Base-by-base conservation (phyloP, 345 rosid species). In the Theobroma cacao region DNA sequence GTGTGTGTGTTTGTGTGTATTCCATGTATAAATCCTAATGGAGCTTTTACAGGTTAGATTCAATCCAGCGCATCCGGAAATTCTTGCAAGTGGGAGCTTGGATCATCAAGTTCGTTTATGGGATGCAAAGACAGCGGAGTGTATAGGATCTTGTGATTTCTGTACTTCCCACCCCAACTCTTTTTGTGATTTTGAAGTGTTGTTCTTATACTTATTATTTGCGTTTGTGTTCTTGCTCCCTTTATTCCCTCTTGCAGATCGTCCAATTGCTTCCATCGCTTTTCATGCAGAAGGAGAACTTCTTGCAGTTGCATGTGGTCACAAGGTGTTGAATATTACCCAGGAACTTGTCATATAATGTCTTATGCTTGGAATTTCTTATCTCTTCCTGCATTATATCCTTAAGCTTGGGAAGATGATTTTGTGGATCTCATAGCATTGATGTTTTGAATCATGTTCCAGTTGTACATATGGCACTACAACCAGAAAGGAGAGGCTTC, bases 71-170 rank as follows among this genome's bases (percentile, higher is more conserved):
- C 88, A 86, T 77, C 88, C 94, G 14, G 88, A 89, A 78, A 89
- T 92, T 80, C 88, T 92, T 87, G 97, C 97, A 67, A 92, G 94
- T 87, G 94, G 97, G 81, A 92, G 97, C 85, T 90, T 92, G 86
- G 97, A 92, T 87, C 90, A 87, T 74, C 92, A 92, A 84, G 94
- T 92, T 82, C 92, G 93, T 84, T 84, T 90, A 67, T 92, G 97
- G 97, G 86, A 90, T 87, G 89, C 94, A 82, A 90, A 84, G 80
- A 89, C 91, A 26, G 75, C 91, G 2, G 97, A 86, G 82, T 92
- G 94, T 71, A 84, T 88, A 64, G 91, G 90, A 79, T 87, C 91
- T 76, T 91, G 86, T 83, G 91, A 90, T 86, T 92, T 92, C 84
- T 88, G 97, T 92, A 92, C 78, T 83, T 82, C 34, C 55, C 79